These are phyloP conservation scores for Clarireedia homoeocarpa DNA, from an alignment of 2,329 filamentous ascomycete species.

Conservation along the genomic window DNA sequence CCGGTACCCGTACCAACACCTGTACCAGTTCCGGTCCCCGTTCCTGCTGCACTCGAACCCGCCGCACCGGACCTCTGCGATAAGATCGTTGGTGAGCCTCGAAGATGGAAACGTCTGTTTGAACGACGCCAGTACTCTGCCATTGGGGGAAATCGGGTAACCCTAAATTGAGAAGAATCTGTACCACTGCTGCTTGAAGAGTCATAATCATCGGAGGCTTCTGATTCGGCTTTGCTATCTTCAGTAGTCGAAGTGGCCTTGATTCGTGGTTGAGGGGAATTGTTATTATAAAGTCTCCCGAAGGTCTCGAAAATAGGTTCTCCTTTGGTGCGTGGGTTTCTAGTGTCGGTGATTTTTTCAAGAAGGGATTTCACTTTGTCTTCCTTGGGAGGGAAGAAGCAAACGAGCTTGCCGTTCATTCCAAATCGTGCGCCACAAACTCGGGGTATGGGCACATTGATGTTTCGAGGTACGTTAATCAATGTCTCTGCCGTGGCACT, in stretches of 20 bases:
- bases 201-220: conserved; percentile 28
- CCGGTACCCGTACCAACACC: conserved; percentile 46
- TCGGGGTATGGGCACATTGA: conserved; percentile 47
- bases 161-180: conserved; percentile 27
- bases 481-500: conserved; percentile 46
- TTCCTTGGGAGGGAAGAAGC: conserved; percentile 63
- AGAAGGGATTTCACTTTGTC: conserved; percentile 42
- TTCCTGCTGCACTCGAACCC: conserved; percentile 21
- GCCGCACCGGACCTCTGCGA: conserved; percentile 25
- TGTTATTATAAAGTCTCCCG: conserved; percentile 45
- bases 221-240: conserved; percentile 33
- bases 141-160: conserved; percentile 23
- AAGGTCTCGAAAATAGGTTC: conserved; percentile 56
- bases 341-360: conserved; percentile 39
- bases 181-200: conserved; percentile 28
- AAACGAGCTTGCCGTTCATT: conserved; percentile 53
- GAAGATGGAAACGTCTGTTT: conserved; percentile 19
- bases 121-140: conserved; percentile 24
- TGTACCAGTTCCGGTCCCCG: conserved; percentile 36
- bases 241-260: conserved; percentile 28
- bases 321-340: conserved; percentile 38
- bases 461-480: conserved; percentile 41
- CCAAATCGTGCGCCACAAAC: conserved; percentile 55
- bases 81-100: conserved; percentile 25
- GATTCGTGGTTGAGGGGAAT: conserved; percentile 38